These are phyloP conservation scores for Coemansia sp. DNA, from an alignment of 192 early-diverging fungal species.

Conservation along the genomic window DNA sequence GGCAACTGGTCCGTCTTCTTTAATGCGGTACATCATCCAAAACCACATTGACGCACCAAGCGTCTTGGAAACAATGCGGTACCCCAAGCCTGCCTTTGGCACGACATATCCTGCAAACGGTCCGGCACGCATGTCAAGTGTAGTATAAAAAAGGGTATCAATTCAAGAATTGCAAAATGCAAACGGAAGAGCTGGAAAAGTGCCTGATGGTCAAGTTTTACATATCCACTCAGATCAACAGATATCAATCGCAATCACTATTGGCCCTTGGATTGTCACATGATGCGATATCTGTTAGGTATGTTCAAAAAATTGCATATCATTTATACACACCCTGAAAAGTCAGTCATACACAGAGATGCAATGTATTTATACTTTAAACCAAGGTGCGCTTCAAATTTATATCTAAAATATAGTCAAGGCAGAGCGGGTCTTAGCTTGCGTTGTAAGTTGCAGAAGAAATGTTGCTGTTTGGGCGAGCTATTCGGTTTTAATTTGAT, in stretches of 20 bases:
- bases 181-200: background rate
- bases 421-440: too few relatives aligned
- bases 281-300: background rate
- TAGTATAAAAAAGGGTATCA: background rate
- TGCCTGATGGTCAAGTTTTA: background rate
- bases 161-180: background rate
- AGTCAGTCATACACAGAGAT: too few relatives aligned
- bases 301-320: too few relatives aligned
- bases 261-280: background rate
- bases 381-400: background rate
- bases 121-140: conserved; percentile 33
- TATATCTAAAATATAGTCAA: background rate
- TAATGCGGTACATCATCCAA: conserved; percentile 83
- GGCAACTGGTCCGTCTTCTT: conserved; percentile 71
- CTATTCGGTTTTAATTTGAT: conserved; percentile 19
- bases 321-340: too few relatives aligned
- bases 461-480: background rate
- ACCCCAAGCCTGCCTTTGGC: conserved; percentile 44
- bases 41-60: conserved; percentile 80
- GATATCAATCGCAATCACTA: background rate
- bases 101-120: conserved; percentile 45
- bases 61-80: conserved; percentile 63
- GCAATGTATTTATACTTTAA: background rate
- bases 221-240: background rate
- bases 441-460: background rate